Conservation (phyloP, 2,329 filamentous ascomycete genomes). For the Alternaria consortialis region DNA sequence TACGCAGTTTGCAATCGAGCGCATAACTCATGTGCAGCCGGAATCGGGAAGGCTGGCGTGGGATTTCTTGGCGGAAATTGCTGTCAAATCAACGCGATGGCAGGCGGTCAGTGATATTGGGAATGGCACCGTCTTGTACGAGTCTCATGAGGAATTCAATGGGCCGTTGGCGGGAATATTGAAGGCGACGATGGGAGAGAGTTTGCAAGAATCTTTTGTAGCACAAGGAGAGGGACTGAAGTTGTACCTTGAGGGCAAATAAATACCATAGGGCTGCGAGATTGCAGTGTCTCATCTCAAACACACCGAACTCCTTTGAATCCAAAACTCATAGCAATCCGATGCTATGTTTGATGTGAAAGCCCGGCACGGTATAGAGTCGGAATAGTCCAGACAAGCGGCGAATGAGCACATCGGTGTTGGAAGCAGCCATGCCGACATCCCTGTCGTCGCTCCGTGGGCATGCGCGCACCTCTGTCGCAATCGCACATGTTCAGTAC, state of each 20-base stretch:
- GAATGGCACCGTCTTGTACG: constrained; percentile 39
- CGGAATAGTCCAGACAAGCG: neutral
- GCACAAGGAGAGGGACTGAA: constrained; percentile 42
- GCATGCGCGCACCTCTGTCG: constrained; percentile 12
- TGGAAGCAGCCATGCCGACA: neutral
- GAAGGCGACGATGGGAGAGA: constrained; percentile 21
- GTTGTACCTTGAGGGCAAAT: constrained; percentile 21
- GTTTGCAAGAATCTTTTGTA: constrained; percentile 37
- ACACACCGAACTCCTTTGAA: neutral
- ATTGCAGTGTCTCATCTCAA: neutral
- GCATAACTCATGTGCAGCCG: constrained; percentile 41
- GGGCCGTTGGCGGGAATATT: constrained; percentile 29
- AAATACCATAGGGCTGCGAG: neutral
- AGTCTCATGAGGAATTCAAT: constrained; percentile 41
- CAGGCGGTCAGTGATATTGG: constrained; percentile 38
- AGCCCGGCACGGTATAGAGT: neutral
- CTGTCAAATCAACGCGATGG: constrained; percentile 37
- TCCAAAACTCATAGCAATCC: neutral
- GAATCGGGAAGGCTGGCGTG: constrained; percentile 39
- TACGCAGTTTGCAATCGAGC: constrained; percentile 38
- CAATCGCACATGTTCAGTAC: constrained; percentile 19
- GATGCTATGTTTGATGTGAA: neutral
- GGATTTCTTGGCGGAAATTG: constrained; percentile 23
- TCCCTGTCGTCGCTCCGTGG: constrained; percentile 12
- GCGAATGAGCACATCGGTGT: constrained; percentile 3